Percentiles rank a stretch among this genome's conserved stretches.
Conservation (phyloP, 2,329 filamentous ascomycete genomes). For the Aureobasidium sp. region DNA sequence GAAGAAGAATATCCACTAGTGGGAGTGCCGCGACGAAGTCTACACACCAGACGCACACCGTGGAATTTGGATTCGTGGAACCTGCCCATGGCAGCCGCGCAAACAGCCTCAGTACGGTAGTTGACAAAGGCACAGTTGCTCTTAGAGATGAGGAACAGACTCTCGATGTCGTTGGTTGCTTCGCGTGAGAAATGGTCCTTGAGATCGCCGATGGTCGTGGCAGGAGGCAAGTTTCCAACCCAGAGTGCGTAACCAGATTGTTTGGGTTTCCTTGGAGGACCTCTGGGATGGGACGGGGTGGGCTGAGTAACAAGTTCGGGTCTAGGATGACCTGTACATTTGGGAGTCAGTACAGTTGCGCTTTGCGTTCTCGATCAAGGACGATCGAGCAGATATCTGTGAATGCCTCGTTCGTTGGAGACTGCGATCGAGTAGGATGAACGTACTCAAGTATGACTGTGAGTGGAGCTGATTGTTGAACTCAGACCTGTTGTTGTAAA, state of each 20-base stretch:
- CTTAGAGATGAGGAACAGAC: constrained; percentile 88
- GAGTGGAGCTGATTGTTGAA: neutral
- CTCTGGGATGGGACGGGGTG: constrained; percentile 39
- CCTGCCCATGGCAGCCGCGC: constrained; percentile 66
- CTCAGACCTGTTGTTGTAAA: neutral
- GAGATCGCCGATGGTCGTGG: constrained; percentile 71
- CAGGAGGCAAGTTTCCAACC: constrained; percentile 88
- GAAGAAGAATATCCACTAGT: neutral
- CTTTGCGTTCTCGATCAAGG: neutral
- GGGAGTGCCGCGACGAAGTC: constrained; percentile 51
- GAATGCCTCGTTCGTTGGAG: too few species aligned
- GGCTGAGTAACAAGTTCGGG: constrained; percentile 12
- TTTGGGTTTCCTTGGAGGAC: constrained; percentile 58
- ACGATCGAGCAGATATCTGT: neutral
- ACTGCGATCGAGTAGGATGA: too few species aligned
- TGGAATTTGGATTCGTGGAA: constrained; percentile 89
- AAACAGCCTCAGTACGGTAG: constrained; percentile 72
- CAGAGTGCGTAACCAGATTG: constrained; percentile 82
- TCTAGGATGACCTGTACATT: neutral
- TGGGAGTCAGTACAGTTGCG: neutral
- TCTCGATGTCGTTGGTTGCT: constrained; percentile 67
- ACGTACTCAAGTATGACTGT: neutral
- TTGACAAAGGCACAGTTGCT: constrained; percentile 98
- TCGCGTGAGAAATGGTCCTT: constrained; percentile 85
- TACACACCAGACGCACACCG: constrained; percentile 75